Conservation (phyloP, 2,329 filamentous ascomycete species). For the Gremmenia infestans region DNA sequence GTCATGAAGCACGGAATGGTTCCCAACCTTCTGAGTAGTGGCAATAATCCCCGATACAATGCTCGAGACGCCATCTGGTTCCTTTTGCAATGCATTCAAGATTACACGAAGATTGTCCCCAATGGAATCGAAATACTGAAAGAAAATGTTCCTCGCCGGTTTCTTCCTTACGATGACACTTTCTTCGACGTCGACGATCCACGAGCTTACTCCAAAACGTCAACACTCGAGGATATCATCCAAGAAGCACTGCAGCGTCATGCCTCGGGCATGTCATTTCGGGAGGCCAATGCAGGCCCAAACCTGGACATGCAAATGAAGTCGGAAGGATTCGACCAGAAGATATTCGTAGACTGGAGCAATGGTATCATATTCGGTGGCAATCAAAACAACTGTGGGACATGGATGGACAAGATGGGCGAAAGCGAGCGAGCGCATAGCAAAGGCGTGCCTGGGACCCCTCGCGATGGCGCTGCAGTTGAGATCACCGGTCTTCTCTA, state of each 20-base stretch:
- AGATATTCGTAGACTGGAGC: constrained; percentile 85
- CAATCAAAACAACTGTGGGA: constrained; percentile 91
- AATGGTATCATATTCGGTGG: constrained; percentile 91
- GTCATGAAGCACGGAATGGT: constrained; percentile 99
- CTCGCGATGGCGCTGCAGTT: constrained; percentile 88
- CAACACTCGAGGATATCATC: constrained; percentile 81
- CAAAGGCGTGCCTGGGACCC: constrained; percentile 93
- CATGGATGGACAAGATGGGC: constrained; percentile 99
- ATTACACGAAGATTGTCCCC: constrained; percentile 79
- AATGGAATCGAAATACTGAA: constrained; percentile 69
- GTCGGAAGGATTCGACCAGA: constrained; percentile 84
- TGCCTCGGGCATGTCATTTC: constrained; percentile 83
- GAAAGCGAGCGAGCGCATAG: constrained; percentile 86
- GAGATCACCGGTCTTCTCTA: constrained; percentile 94
- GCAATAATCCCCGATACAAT: constrained; percentile 86
- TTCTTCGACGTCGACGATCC: constrained; percentile 82
- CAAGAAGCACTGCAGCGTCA: constrained; percentile 93
- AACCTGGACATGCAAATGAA: constrained; percentile 90
- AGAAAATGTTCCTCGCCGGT: constrained; percentile 74
- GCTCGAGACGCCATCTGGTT: constrained; percentile 97
- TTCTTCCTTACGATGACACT: constrained; percentile 91
- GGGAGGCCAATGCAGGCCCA: constrained; percentile 89
- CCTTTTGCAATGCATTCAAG: constrained; percentile 92
- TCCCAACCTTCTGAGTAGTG: constrained; percentile 84
- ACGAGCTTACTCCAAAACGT: constrained; percentile 79